Percentiles rank a stretch among this genome's conserved stretches.
Evolutionary conservation across 1,284 basidiomycete species (phyloP).

Genomic region (Fistulina hepatica): DNA sequence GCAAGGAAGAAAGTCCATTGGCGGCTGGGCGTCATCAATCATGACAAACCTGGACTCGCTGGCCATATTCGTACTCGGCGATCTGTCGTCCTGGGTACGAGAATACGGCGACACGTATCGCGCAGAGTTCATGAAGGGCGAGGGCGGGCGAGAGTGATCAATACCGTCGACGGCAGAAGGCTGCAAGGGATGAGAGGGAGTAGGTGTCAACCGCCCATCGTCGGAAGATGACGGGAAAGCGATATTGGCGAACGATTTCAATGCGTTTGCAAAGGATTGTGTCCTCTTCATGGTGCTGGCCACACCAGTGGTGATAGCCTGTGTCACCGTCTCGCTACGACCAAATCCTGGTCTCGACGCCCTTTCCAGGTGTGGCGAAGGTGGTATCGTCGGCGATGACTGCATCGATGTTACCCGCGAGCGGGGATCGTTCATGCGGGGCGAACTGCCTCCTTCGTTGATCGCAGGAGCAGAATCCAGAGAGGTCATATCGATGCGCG

Average conservation of each 20-base stretch:
- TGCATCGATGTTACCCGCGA: slow-evolving; percentile 45
- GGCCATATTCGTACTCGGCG: slow-evolving; percentile 13
- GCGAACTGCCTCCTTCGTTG: slow-evolving; percentile 26
- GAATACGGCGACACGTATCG: slow-evolving; percentile 69
- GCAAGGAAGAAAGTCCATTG: slow-evolving; percentile 49
- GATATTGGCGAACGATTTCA: slow-evolving; percentile 70
- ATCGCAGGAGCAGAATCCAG: slow-evolving; percentile 35
- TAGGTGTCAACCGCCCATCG: slow-evolving; percentile 39
- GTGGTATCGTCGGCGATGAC: slow-evolving; percentile 26
- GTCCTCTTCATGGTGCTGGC: slow-evolving; percentile 66
- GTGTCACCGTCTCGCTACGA: slow-evolving; percentile 54
- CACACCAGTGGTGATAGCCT: slow-evolving; percentile 46
- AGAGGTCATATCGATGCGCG: slow-evolving; percentile 55
- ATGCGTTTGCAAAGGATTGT: slow-evolving; percentile 73
- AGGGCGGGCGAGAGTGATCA: slow-evolving; percentile 57
- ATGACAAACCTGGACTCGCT: no score
- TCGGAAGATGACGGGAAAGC: slow-evolving; percentile 50
- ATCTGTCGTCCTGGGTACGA: slow-evolving; percentile 21
- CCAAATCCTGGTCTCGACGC: no score
- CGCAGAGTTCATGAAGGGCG: slow-evolving; percentile 65
- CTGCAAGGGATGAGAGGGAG: slow-evolving; percentile 21
- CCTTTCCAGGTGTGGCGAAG: no score
- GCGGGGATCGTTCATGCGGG: slow-evolving; percentile 24
- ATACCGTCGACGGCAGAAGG: slow-evolving; percentile 23
- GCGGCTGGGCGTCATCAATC: slow-evolving; percentile 23